phyloP scores from a whole-genome alignment of 2,329 filamentous ascomycete species.

The Pestalotiopsis sp. region DNA sequence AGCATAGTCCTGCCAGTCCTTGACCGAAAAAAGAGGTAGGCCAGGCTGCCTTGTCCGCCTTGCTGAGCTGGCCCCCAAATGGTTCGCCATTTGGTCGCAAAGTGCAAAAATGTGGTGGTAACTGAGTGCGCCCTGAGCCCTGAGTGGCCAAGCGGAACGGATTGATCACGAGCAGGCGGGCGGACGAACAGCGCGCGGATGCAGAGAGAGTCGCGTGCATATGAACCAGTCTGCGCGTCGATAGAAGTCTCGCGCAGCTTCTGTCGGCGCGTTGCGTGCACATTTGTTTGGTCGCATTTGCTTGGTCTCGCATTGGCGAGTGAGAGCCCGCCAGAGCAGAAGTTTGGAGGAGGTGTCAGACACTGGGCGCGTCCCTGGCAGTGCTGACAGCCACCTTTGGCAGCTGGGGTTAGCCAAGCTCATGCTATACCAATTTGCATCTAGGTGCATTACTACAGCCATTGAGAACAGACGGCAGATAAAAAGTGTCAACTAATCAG shows the following conservation, averaged over 20 bases:
- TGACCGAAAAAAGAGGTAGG: conserved; percentile 6
- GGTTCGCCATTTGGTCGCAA: conserved; percentile 11
- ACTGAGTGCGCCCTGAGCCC: not conserved
- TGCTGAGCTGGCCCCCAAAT: conserved; percentile 10
- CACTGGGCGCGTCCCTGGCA: not conserved
- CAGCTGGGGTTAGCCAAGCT: not conserved
- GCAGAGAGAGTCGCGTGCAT: not conserved
- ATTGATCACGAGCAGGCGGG: not conserved
- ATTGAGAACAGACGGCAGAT: too few relatives aligned
- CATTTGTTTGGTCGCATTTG: conserved; percentile 3
- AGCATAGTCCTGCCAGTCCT: not conserved
- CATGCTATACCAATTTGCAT: not conserved
- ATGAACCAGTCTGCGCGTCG: not conserved
- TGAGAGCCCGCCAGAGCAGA: not conserved
- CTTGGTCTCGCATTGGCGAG: conserved; percentile 9
- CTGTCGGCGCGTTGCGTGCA: not conserved
- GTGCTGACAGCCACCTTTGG: not conserved
- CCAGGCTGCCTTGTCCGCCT: conserved; percentile 12
- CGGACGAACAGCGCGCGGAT: not conserved
- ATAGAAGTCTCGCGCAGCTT: not conserved
- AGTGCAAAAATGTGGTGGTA: not conserved
- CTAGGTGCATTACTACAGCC: too few relatives aligned
- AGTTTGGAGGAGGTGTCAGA: not conserved
- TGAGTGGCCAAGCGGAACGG: conserved; percentile 3
- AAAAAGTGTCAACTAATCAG: too few relatives aligned